A percentile compares a stretch with the other conserved stretches of the same genome.
Conservation (phyloP, 768 basidiomycete species). For the Russula virescens region DNA sequence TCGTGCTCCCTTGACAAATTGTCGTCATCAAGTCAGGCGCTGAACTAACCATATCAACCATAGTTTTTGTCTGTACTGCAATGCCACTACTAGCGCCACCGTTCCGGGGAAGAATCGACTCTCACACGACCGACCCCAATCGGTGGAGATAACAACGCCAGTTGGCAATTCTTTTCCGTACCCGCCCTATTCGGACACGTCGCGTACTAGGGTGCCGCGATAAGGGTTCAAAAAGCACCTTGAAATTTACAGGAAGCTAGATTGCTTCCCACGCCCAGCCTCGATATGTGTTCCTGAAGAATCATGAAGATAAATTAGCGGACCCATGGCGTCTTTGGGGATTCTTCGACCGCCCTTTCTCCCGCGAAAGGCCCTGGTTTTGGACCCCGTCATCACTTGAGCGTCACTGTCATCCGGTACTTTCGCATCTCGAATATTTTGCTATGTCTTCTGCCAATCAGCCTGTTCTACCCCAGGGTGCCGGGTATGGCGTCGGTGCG, state of each 20-base stretch:
- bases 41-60: not conserved
- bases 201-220: not conserved
- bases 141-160: not conserved
- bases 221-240: not conserved
- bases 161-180: not conserved
- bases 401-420: not conserved
- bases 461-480: conserved; percentile 65
- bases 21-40: not conserved
- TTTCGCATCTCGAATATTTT: not conserved
- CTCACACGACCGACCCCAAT: not conserved
- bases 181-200: not conserved
- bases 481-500: conserved; percentile 77
- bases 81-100: not conserved
- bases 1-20: not conserved
- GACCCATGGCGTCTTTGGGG: not conserved
- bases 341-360: not conserved
- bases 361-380: not conserved
- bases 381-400: not conserved
- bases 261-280: not conserved
- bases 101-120: not conserved
- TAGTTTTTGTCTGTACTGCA: no score
- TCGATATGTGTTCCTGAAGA: not conserved
- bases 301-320: conserved; percentile 4
- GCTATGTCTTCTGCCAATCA: conserved; percentile 27
- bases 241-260: not conserved